Evolutionary conservation across 345 rosid genomes (phyloP), one percentile per base, ranked within the genome.

Genomic region (Lepidium aucheri): DNA sequence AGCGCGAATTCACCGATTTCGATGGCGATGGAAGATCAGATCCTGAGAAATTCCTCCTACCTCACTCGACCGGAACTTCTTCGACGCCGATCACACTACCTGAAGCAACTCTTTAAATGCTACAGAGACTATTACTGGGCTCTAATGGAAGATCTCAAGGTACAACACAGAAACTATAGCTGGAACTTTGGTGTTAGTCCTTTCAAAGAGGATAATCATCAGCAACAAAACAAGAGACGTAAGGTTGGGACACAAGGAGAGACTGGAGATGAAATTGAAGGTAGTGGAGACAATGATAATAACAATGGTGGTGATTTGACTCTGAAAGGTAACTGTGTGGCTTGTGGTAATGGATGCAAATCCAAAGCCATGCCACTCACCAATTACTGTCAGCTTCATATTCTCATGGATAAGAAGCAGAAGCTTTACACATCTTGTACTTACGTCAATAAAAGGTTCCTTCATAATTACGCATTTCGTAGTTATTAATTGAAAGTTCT

Each of bases 361-460:
- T 60, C 81, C 18, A 90, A 86, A 71, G 86, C 97, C 9, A 94
- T 90, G 97, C 82, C 97, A 14, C 76, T 93, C 67, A 84, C 92
- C 7, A 85, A 82, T 22, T 93, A 85, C 70, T 93, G 99, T 62
- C 88, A 80, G 73, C 84, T 85, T 36, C 99, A 94, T 75, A 94
- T 90, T 34, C 82, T 94, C 24, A 80, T 83, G 9, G 99, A 94
- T 84, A 60, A 86, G 24, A 90, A 86, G 56, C 96, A 94, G 88
- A 86, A 80, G 86, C 90, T 94, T 38, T 94, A 94, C 83, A 90
- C 81, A 77, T 80, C 92, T 60, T 93, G 99, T 63, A 74, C 77
- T 46, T 84, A 79, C 60, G 89, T 90, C 17, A 88, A 80, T 78
- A 93, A 88, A 60, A 90, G 90, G 97, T 90, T 46, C 38, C 26